Evolutionary conservation across 441 rosid genomes (phyloP).

Genomic region (Rhodomyrtus psidioides): DNA sequence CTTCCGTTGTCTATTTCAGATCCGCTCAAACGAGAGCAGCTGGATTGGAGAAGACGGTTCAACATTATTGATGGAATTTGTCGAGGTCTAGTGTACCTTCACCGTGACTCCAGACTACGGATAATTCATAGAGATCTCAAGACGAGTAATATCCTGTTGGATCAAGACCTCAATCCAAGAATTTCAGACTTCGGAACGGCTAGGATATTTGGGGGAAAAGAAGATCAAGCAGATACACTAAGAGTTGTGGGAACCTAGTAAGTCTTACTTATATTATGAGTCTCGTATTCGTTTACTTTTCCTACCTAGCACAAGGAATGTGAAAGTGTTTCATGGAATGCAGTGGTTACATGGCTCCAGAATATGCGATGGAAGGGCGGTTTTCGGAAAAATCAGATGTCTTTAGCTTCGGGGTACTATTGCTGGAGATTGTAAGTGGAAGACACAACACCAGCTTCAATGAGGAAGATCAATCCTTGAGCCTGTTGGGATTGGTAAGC

Average conservation of each 20-base stretch:
- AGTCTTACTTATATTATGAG: no score
- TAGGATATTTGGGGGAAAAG: slow-evolving; percentile 38
- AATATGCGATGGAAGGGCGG: no score
- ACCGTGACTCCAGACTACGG: slow-evolving; percentile 55
- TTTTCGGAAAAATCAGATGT: no score
- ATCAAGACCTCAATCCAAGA: slow-evolving; percentile 43
- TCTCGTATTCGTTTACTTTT: no score
- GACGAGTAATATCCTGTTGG: slow-evolving; percentile 60
- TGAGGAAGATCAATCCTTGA: slow-evolving; percentile 17
- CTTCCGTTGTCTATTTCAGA: slow-evolving; percentile 14
- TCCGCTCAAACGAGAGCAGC: slow-evolving; percentile 1
- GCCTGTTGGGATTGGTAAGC: slow-evolving; percentile 47
- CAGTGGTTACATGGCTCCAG: no score
- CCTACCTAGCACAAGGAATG: no score
- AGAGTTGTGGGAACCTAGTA: slow-evolving; percentile 59
- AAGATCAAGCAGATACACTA: slow-evolving; percentile 38
- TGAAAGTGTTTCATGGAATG: no score
- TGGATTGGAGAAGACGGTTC: slow-evolving; percentile 42
- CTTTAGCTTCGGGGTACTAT: no score
- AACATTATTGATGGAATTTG: slow-evolving; percentile 43
- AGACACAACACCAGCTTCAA: no score
- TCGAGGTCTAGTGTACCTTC: slow-evolving; percentile 65
- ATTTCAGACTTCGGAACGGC: slow-evolving; percentile 79
- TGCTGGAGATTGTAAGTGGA: no score
- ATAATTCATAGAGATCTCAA: slow-evolving; percentile 66